A percentile compares a stretch with the other conserved stretches of the same genome.
Evolutionary conservation across 2,329 filamentous ascomycete genomes (phyloP).

Genomic region (Periconia macrospinosa): DNA sequence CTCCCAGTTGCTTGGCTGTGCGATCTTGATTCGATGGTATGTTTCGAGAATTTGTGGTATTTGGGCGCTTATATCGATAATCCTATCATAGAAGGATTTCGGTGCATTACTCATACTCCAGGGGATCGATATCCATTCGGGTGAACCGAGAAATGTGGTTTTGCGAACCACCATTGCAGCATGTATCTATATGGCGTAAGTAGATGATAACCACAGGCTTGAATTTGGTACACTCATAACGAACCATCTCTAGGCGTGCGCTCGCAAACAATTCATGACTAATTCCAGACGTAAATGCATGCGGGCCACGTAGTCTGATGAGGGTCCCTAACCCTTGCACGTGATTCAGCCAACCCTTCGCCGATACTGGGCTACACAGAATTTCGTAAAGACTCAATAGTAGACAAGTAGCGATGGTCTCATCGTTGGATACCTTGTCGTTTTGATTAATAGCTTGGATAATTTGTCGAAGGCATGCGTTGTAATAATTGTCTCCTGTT

Average conservation of each 20-base stretch:
- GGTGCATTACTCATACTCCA: not conserved
- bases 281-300: constrained; percentile 1
- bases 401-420: not conserved
- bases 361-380: not conserved
- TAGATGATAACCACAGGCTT: not conserved
- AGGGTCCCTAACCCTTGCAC: not conserved
- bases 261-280: not conserved
- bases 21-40: not conserved
- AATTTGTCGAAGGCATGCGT: not conserved
- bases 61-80: constrained; percentile 1
- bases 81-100: not conserved
- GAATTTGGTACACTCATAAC: not conserved
- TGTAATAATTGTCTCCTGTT: not conserved
- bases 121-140: not conserved
- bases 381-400: constrained; percentile 2
- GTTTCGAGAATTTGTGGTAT: not conserved
- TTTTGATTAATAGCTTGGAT: not conserved
- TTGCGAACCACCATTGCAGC: not conserved
- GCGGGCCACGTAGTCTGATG: not conserved
- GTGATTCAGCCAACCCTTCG: constrained; percentile 1
- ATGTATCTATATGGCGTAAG: not conserved
- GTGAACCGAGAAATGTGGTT: not conserved
- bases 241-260: not conserved
- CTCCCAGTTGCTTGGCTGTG: not conserved
- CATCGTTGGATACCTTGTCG: not conserved